Evolutionary conservation across 371 early-diverging fungal genomes (phyloP).

Genomic region (Saksenaea vasiformis): DNA sequence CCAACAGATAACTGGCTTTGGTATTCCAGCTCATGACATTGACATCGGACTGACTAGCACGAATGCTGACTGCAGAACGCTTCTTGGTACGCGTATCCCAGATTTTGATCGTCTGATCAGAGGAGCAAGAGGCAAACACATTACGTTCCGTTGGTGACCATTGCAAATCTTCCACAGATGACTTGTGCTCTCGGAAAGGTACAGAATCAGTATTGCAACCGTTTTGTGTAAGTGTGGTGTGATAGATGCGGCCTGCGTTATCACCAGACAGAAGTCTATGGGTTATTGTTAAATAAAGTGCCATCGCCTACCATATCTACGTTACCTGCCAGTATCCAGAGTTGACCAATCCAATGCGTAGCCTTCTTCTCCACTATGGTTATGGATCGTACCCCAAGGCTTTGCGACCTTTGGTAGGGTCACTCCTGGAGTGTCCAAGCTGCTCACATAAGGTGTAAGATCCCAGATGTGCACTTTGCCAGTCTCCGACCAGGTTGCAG

Average conservation of each 20-base stretch:
- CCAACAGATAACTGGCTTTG: constrained; percentile 80
- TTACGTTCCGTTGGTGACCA: constrained; percentile 91
- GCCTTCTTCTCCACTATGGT: constrained; percentile 86
- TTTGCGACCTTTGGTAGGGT: constrained; percentile 61
- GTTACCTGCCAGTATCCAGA: constrained; percentile 61
- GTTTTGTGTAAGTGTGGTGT: constrained; percentile 67
- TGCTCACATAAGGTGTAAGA: constrained; percentile 66
- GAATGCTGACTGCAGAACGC: constrained; percentile 73
- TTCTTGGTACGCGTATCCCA: constrained; percentile 91
- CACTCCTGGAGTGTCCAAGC: constrained; percentile 82
- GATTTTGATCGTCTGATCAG: constrained; percentile 89
- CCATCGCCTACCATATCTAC: neutral
- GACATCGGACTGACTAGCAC: constrained; percentile 87
- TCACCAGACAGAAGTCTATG: constrained; percentile 88
- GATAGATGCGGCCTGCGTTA: constrained; percentile 74
- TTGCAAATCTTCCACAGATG: constrained; percentile 94
- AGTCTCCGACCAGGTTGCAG: constrained; percentile 93
- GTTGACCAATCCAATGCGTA: constrained; percentile 95
- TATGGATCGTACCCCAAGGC: constrained; percentile 78
- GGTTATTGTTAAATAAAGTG: neutral
- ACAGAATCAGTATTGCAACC: constrained; percentile 69
- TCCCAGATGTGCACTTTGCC: constrained; percentile 95
- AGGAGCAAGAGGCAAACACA: constrained; percentile 92
- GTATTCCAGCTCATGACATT: constrained; percentile 97
- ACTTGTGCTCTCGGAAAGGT: constrained; percentile 82